Evolutionary conservation across 306 rosid species (phyloP), one percentile per base, ranked within the genome.

Genomic region (Vicia faba): DNA sequence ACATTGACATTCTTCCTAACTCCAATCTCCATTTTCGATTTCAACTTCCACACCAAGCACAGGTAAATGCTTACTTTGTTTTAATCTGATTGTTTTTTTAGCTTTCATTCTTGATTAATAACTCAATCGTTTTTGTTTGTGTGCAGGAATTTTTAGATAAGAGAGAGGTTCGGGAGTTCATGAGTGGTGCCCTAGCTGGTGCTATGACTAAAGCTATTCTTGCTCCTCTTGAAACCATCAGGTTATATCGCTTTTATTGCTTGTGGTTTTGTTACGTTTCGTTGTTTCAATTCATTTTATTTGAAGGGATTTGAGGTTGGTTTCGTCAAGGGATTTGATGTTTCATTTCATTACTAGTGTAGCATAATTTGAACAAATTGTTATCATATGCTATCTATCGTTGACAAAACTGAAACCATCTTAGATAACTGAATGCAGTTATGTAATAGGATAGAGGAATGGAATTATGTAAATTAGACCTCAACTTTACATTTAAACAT

Each of bases 151-250:
- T 87, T 50, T 57, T 85, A 2, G 81, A 69, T 77, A 86, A 82
- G 19, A 82, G 96, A 77, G 98, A 89, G 84, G 96, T 76, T 67
- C 84, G 86, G 2, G 98, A 93, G 84, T 93, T 92, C 80, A 72
- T 86, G 26, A 93, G 98, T 54, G 96, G 91, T 26, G 97, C 97
- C 31, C 75, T 93, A 45, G 96, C 98, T 54, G 98, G 97, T 73
- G 96, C 97, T 15, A 93, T 93, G 98, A 89, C 98, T 9, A 93
- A 93, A 81, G 96, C 97, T 66, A 73, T 89, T 19, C 98, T 93
- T 82, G 98, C 96, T 57, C 98, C 98, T 73, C 98, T 93, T 46
- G 96, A 93, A 84, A 93, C 98, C 29, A 83, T 93, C 84, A 88
- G 98, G 96, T 57, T 1, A 25, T 25, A 25, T 20, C 23, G 2